Conservation (phyloP, 2,329 filamentous ascomycete species). For the Albophoma yamanashiensis region DNA sequence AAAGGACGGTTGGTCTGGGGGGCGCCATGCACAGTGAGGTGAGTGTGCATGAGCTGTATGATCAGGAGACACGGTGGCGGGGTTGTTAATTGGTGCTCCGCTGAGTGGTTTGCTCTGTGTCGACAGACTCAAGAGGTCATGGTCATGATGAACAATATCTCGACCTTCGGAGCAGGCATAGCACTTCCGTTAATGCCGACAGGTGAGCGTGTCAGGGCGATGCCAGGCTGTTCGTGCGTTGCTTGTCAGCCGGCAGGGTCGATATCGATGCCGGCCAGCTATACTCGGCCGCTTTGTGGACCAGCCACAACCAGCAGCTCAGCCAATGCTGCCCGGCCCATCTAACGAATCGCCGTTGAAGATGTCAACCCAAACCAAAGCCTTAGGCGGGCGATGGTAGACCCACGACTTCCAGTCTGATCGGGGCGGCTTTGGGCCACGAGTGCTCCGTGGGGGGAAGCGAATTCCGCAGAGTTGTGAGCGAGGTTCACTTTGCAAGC, state of each 20-base stretch:
- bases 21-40: not conserved
- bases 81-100: not conserved
- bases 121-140: too few relatives aligned
- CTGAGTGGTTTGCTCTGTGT: too few relatives aligned
- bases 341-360: not conserved
- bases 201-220: too few relatives aligned
- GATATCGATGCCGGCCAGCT: not conserved
- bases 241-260: too few relatives aligned
- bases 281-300: too few relatives aligned
- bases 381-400: not conserved
- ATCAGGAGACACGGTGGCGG: not conserved
- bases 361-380: not conserved
- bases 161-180: not conserved
- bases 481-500: not conserved
- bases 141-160: too few relatives aligned
- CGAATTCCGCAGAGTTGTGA: too few relatives aligned
- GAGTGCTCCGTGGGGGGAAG: too few relatives aligned
- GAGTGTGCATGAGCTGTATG: not conserved
- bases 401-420: not conserved
- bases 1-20: not conserved
- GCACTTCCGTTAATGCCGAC: not conserved
- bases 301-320: not conserved
- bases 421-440: too few relatives aligned
- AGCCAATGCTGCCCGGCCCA: not conserved
- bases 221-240: too few relatives aligned